Percentiles rank a stretch among this genome's conserved stretches.
phyloP scores from a whole-genome alignment of 208 protist genomes.

The Crithidia fasciculata region DNA sequence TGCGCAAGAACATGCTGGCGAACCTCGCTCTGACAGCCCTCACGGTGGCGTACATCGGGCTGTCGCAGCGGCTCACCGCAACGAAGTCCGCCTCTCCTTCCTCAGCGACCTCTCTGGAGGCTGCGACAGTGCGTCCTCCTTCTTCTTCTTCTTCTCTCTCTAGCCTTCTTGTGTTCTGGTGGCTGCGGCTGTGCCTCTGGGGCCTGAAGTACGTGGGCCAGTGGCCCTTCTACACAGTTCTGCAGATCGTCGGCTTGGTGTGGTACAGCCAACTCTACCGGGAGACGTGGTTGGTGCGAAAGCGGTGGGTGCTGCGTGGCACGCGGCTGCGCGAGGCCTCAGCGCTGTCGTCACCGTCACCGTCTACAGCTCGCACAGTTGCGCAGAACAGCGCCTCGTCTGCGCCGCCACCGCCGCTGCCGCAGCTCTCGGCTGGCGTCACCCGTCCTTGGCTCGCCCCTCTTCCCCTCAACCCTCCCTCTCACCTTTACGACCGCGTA shows the following conservation, averaged over 20 bases:
- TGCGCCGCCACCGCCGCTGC: not conserved
- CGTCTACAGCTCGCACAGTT: not conserved
- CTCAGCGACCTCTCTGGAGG: not conserved
- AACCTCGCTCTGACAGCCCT: constrained; percentile 28
- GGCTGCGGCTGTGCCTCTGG: constrained; percentile 26
- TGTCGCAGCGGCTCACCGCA: constrained; percentile 18
- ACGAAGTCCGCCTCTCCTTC: not conserved
- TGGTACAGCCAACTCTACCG: constrained; percentile 51
- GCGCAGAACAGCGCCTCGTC: not conserved
- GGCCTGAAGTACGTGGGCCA: constrained; percentile 40
- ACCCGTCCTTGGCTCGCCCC: constrained; percentile 22
- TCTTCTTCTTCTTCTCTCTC: constrained; percentile 7
- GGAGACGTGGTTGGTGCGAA: constrained; percentile 51
- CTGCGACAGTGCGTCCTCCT: not conserved
- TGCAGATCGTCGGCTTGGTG: constrained; percentile 46
- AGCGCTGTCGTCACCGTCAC: not conserved
- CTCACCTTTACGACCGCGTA: not conserved
- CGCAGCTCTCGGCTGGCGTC: constrained; percentile 1
- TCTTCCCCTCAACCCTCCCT: constrained; percentile 1
- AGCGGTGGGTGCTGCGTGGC: constrained; percentile 39
- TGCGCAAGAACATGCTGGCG: constrained; percentile 43
- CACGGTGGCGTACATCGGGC: constrained; percentile 25
- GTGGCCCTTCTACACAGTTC: constrained; percentile 45
- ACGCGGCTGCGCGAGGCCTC: constrained; percentile 23
- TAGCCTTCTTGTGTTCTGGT: constrained; percentile 12